Conservation (phyloP, 305 asterid genomes). For the Lippia alba region DNA sequence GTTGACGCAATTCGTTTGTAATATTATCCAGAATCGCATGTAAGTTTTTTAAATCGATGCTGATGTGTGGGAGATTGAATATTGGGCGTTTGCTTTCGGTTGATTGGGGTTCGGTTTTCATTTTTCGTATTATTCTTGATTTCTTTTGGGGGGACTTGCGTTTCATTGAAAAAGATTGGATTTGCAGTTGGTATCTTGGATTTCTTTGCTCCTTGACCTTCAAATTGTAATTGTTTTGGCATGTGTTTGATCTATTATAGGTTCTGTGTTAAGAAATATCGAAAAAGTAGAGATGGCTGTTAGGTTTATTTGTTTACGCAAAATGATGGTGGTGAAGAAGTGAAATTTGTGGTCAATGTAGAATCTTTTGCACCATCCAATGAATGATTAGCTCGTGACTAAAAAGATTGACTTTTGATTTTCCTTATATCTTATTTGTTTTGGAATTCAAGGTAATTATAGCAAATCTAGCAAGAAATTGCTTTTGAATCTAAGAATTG, state of each 20-base stretch:
- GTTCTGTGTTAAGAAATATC: constrained; percentile 4
- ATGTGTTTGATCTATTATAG: not conserved
- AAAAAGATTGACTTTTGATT: not conserved
- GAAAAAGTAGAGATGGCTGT: not conserved
- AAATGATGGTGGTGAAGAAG: not conserved
- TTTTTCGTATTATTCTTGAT: not conserved
- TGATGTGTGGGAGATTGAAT: not conserved
- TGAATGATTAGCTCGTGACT: not conserved
- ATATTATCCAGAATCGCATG: constrained; percentile 64
- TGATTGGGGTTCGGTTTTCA: not conserved
- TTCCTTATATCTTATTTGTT: not conserved
- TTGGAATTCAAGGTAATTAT: not conserved
- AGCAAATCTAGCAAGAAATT: not conserved
- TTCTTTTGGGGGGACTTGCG: not conserved
- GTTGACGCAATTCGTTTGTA: constrained; percentile 70
- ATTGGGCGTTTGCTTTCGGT: constrained; percentile 5
- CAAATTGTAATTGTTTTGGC: not conserved
- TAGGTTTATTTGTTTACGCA: not conserved
- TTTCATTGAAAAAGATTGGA: not conserved
- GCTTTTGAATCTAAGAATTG: not conserved
- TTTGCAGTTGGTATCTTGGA: not conserved
- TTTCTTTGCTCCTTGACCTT: not conserved
- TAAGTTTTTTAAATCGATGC: constrained; percentile 35
- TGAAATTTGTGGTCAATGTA: constrained; percentile 5
- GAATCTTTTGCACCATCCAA: constrained; percentile 2